A percentile compares a stretch with the other conserved stretches of the same genome.
phyloP scores from a whole-genome alignment of 2,329 filamentous ascomycete species.

The Colletotrichum sp. region DNA sequence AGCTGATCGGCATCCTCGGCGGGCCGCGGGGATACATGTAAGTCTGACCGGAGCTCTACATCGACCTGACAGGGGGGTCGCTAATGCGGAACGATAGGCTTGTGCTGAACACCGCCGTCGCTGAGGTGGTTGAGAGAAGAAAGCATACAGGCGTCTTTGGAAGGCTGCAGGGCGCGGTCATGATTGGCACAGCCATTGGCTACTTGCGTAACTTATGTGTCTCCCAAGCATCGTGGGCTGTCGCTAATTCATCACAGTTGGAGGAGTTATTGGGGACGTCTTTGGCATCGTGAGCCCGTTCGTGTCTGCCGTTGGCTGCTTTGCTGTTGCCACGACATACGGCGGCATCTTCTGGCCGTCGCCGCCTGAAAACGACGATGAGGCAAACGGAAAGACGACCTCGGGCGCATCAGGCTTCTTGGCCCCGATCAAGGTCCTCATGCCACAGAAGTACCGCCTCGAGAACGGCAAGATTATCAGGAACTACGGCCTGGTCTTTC shows the following conservation, averaged over 20 bases:
- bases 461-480: slow-evolving; percentile 52
- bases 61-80: neutral
- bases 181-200: slow-evolving; percentile 69
- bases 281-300: slow-evolving; percentile 70
- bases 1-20: slow-evolving; percentile 70
- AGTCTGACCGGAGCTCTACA: slow-evolving; percentile 4
- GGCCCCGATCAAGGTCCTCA: slow-evolving; percentile 65
- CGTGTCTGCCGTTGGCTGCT: slow-evolving; percentile 50
- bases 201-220: slow-evolving; percentile 52
- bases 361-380: slow-evolving; percentile 27
- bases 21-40: slow-evolving; percentile 71
- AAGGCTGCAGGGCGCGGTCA: slow-evolving; percentile 67
- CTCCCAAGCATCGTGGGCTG: neutral
- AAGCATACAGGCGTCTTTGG: slow-evolving; percentile 69
- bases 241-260: slow-evolving; percentile 40
- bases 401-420: slow-evolving; percentile 56
- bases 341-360: slow-evolving; percentile 34
- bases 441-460: slow-evolving; percentile 59
- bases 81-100: slow-evolving; percentile 40
- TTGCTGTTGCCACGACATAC: slow-evolving; percentile 32
- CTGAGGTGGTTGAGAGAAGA: slow-evolving; percentile 64
- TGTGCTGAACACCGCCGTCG: slow-evolving; percentile 70
- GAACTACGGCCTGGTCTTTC: slow-evolving; percentile 66
- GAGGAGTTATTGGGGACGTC: slow-evolving; percentile 66
- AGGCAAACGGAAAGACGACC: slow-evolving; percentile 20